Evolutionary conservation across 2,329 filamentous ascomycete genomes (phyloP), one percentile per base, ranked within the genome.

Genomic region (Fusarium sororula): DNA sequence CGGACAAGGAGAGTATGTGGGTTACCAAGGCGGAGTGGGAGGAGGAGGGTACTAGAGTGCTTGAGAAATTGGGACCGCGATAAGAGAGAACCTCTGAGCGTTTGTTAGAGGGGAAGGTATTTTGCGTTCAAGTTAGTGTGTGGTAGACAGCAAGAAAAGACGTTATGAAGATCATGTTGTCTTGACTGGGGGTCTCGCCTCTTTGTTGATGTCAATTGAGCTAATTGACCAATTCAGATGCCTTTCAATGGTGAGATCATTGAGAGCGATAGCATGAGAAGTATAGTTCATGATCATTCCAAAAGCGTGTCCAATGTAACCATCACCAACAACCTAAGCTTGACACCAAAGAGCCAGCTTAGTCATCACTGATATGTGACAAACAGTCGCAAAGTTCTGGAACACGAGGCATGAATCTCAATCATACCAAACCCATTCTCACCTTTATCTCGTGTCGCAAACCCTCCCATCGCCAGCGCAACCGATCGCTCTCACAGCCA

Each of bases 1-100:
- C 96, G 51, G 95, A 98, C 85, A 98, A 98, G 86, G 94, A 98
- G 83, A 93, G 92, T 82, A 98, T 98, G 96, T 99, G 96, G 96
- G 95, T 99, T 80, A 93, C 93, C 77, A 98, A 98, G 88, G 89
- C 93, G 80, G 96, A 99, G 85, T 99, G 96, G 96, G 90, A 96
- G 80, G 96, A 99, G 85, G 93, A 98, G 82, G 96, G 96, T 44
- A 82, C 93, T 42, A 89, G 93, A 66, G 92, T 93, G 69, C 85
- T 99, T 81, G 94, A 97, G 86, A 99, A 98, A 88, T 87, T 99
- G 79, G 96, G 96, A 20, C 94, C 95, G 57, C 92, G 96, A 90
- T 96, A 88, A 81, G 42, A 37, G 30, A 37, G 9, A 26, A 10
- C n/a, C 50, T 50, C 32, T 56, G 62, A 75, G 72, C 67, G 50